Percentiles rank a stretch among this genome's conserved stretches.
Evolutionary conservation across 306 rosid genomes (phyloP).

Genomic region (Acacia melanoxylon): DNA sequence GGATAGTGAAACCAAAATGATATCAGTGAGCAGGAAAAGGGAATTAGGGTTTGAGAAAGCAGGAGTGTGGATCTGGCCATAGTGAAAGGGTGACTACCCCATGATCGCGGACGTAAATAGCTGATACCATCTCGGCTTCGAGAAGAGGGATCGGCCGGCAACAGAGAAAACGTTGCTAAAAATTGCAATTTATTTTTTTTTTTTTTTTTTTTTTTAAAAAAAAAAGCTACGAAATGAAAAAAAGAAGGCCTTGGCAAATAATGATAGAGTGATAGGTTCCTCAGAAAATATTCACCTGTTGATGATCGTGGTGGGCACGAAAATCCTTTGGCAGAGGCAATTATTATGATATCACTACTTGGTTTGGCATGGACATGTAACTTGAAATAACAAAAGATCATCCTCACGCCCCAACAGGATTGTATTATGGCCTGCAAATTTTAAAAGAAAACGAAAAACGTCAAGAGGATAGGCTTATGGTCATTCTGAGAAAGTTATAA

Average conservation of each 20-base stretch:
- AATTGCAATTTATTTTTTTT: not conserved
- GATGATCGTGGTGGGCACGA: not conserved
- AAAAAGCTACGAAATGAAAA: not conserved
- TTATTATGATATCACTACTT: too few species aligned
- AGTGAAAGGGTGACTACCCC: not conserved
- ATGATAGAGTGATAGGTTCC: too few species aligned
- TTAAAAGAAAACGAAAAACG: too few species aligned
- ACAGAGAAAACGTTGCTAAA: not conserved
- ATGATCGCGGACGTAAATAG: not conserved
- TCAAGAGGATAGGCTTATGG: not conserved
- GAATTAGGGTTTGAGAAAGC: constrained; percentile 1
- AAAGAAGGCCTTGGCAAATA: not conserved
- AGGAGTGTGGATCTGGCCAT: not conserved
- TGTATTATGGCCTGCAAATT: too few species aligned
- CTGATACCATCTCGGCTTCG: not conserved
- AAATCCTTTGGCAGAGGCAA: not conserved
- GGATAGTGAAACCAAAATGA: constrained; percentile 10
- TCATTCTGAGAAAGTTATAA: not conserved
- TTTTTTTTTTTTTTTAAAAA: too few species aligned
- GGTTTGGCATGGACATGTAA: too few species aligned
- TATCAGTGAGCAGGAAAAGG: not conserved
- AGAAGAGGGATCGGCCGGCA: not conserved
- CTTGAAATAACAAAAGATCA: too few species aligned
- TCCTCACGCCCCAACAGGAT: too few species aligned
- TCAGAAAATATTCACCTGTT: not conserved